Evolutionary conservation across 2,329 filamentous ascomycete species (phyloP).

Genomic region (Microdochium nivale): DNA sequence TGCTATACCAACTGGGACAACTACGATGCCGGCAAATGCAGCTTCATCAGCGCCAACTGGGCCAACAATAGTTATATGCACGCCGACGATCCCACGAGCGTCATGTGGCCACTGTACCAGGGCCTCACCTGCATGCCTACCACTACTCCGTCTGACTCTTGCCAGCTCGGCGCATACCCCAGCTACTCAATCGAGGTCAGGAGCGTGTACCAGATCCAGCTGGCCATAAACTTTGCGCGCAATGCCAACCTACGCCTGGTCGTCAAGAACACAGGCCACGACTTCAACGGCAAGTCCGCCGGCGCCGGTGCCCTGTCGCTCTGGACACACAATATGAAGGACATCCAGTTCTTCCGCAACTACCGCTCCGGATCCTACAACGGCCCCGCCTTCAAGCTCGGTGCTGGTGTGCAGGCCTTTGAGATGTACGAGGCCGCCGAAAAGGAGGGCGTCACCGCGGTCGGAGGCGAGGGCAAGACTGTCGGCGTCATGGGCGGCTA

Average conservation of each 20-base stretch:
- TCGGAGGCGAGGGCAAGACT: constrained; percentile 45
- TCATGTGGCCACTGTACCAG: constrained; percentile 29
- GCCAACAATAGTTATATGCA: constrained; percentile 11
- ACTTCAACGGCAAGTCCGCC: constrained; percentile 32
- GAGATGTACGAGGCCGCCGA: constrained; percentile 44
- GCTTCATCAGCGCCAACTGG: constrained; percentile 17
- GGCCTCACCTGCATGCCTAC: constrained; percentile 15
- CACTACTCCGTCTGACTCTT: constrained; percentile 13
- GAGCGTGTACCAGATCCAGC: constrained; percentile 34
- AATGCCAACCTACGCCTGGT: constrained; percentile 39
- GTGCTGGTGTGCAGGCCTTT: constrained; percentile 42
- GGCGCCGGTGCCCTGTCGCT: constrained; percentile 28
- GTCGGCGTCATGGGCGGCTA: constrained; percentile 43
- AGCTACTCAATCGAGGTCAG: constrained; percentile 30
- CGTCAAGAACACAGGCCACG: constrained; percentile 44
- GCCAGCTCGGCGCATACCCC: constrained; percentile 31
- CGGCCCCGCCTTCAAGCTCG: constrained; percentile 44
- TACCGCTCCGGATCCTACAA: constrained; percentile 23
- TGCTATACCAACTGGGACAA: constrained; percentile 19
- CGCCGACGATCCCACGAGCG: constrained; percentile 26
- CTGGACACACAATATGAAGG: constrained; percentile 27
- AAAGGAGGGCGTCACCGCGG: constrained; percentile 34
- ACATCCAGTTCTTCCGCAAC: constrained; percentile 17
- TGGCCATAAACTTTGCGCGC: constrained; percentile 36
- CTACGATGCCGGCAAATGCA: constrained; percentile 18